phyloP scores from a whole-genome alignment of 306 rosid genomes.

The Morella rubra region DNA sequence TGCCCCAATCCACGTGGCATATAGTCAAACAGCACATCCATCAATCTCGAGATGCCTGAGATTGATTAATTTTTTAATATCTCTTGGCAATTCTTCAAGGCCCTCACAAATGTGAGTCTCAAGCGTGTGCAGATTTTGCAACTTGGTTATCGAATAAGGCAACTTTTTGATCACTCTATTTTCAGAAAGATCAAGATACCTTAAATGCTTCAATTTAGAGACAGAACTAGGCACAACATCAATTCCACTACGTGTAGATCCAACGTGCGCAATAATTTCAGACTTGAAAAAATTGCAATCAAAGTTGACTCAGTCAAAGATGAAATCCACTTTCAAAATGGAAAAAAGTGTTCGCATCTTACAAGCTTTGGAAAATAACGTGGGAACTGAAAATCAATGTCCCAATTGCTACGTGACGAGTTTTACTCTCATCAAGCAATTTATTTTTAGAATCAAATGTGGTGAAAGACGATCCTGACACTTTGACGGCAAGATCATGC shows the following conservation, averaged over 20 bases:
- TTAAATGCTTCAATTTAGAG: constrained; percentile 2
- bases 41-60: constrained; percentile 14
- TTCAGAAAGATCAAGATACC: not conserved
- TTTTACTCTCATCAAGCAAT: not conserved
- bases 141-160: not conserved
- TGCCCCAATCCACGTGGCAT: constrained; percentile 6
- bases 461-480: too few relatives aligned
- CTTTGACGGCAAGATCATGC: constrained; percentile 5
- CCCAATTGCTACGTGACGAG: constrained; percentile 7
- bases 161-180: not conserved
- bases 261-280: not conserved
- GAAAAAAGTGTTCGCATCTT: constrained; percentile 6
- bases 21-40: not conserved
- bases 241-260: not conserved
- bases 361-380: not conserved
- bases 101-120: not conserved
- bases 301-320: not conserved
- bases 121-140: not conserved
- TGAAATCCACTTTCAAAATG: not conserved
- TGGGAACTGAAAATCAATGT: not conserved
- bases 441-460: too few relatives aligned
- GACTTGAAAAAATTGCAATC: not conserved
- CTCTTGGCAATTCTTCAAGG: constrained; percentile 20
- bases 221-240: not conserved
- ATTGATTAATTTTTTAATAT: not conserved